Conservation (phyloP, 768 basidiomycete genomes). For the Holtermanniella nyarrowii region DNA sequence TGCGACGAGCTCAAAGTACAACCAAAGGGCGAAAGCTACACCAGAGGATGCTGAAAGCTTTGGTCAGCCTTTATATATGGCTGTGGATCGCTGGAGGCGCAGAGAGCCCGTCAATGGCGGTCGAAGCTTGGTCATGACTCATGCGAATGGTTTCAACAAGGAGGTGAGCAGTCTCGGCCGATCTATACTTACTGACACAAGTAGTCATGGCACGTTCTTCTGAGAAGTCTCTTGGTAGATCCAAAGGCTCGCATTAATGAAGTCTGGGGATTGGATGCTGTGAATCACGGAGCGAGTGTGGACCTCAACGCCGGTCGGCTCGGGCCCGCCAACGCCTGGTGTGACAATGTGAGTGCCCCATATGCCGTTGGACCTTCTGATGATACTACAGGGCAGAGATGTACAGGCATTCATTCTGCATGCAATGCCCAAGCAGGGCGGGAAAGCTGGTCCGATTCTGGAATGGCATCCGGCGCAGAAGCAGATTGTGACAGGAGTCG, state of each 20-base stretch:
- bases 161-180: conserved; percentile 49
- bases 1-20: neutral
- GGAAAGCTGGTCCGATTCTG: conserved; percentile 45
- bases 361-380: too few relatives aligned
- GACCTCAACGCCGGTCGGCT: conserved; percentile 55
- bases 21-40: too few relatives aligned
- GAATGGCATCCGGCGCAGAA: conserved; percentile 45
- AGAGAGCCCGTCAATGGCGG: conserved; percentile 40
- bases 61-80: neutral
- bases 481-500: conserved; percentile 52
- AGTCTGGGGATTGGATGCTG: conserved; percentile 73
- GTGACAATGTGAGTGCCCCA: conserved; percentile 49
- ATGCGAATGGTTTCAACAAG: conserved; percentile 81
- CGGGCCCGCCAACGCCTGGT: conserved; percentile 38
- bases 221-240: conserved; percentile 47
- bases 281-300: conserved; percentile 76
- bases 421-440: conserved; percentile 44
- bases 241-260: conserved; percentile 47
- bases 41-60: neutral
- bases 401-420: neutral
- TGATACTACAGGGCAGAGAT: neutral
- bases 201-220: conserved; percentile 69
- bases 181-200: neutral
- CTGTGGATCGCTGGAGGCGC: conserved; percentile 15
- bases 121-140: conserved; percentile 63